Base-by-base conservation (phyloP, 2,329 filamentous ascomycete genomes). In the Claviceps sorghi region DNA sequence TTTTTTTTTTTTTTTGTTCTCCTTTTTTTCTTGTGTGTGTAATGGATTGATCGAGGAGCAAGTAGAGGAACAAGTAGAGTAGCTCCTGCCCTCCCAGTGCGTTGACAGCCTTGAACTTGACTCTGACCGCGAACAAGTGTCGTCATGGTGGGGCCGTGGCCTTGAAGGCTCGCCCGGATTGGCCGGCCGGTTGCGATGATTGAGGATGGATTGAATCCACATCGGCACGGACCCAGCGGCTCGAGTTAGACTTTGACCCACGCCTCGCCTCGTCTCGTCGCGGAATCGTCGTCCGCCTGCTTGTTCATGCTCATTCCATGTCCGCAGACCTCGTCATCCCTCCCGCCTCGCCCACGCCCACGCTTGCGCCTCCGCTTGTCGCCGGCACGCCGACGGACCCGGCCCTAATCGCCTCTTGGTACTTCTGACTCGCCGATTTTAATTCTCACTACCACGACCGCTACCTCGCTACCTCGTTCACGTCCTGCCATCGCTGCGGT, bases 91-190 rank as follows among this genome's bases (percentile, higher is more conserved):
- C 6, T n/a, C 13, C 40, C 19, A 26, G 26, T n/a, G n/a, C n/a
- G n/a, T n/a, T n/a, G n/a, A n/a, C n/a, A n/a, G n/a, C n/a, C n/a
- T n/a, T n/a, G n/a, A n/a, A n/a, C n/a, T n/a, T n/a, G n/a, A n/a
- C n/a, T n/a, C n/a, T n/a, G n/a, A 26, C 26, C 26, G 3, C 26
- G 26, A 26, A 7, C 13, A 13, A 44, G 42, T 44, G 44, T 52
- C 51, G 51, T 52, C 51, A 49, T 52, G 26, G 46, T 36, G 45
- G 51, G 17, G 46, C 26, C 34, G 22, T 15, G 7, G 34, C 38
- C 42, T 29, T 29, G 47, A 49, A 13, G 34, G 36, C 10, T 4
- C n/a, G 40, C 40, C 19, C 30, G 44, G 21, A 52, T 47, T 48
- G 50, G 50, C 29, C 13, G 26, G 29, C 29, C 15, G 17, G 32